Evolutionary conservation across 1,284 basidiomycete genomes (phyloP), one percentile per base, ranked within the genome.

Genomic region (Leccinum fuscescens): DNA sequence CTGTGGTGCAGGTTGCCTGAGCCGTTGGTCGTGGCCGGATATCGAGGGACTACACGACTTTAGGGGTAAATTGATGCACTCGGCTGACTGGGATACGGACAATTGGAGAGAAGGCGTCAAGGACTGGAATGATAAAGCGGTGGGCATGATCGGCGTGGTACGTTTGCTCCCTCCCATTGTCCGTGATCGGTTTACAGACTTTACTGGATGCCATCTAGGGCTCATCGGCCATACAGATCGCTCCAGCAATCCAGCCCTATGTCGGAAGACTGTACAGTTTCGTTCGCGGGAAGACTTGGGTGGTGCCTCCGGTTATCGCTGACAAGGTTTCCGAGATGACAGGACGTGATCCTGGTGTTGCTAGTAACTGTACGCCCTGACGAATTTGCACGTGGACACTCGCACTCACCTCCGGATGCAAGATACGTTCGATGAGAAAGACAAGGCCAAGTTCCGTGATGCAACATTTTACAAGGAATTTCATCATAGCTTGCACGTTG

Each of bases 141-240:
- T 88, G 17, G 86, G 80, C 4, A 80, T 89, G 5, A 83, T 88
- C 59, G 86, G 86, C 14, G 79, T 83, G n/a, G 84, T 84, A 67
- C 64, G 80, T 70, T 20, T 20, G 6, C 2, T 20, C 20, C 44
- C 3, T 9, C 20, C 3, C 11, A 22, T 24, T 2, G 22, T 12
- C 6, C 42, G 31, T 3, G 17, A 7, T 22, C 44, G 6, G 11
- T 44, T 15, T 17, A 5, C 22, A 14, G 17, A 11, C 11, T 8
- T 15, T 37, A 37, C 35, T 37, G 35, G 46, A 1, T 17, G 29
- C n/a, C 17, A n/a, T 58, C 8, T 56, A 86, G 85, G 86, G 86
- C 1, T 86, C 85, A 1, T 84, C 84, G n/a, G 84, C 82, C 2
- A 79, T 88, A 24, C 87, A 89, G 66, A 80, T 87, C 12, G 82